Conservation (phyloP, 345 rosid species). For the Anastatica hierochuntica region DNA sequence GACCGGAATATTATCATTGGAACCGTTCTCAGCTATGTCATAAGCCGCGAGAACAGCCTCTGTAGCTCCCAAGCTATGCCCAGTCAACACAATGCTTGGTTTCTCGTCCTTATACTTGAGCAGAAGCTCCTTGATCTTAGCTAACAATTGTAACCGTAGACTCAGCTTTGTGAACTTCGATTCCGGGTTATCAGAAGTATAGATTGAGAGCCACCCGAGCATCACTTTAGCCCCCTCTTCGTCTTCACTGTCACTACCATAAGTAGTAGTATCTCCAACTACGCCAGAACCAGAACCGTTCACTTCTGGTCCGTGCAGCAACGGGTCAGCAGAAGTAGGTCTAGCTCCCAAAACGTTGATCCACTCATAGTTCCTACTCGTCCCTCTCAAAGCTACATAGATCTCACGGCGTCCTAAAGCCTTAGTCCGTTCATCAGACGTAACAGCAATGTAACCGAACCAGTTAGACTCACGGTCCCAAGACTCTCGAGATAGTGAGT, state of each 20-base stretch:
- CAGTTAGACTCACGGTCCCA: slow-evolving; percentile 99
- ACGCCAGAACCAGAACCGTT: background rate
- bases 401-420: slow-evolving; percentile 64
- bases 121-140: slow-evolving; percentile 41
- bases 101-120: slow-evolving; percentile 44
- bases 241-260: slow-evolving; percentile 36
- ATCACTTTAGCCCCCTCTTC: slow-evolving; percentile 56
- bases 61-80: slow-evolving; percentile 86
- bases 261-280: background rate
- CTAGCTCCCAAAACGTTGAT: slow-evolving; percentile 49
- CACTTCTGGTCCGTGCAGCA: slow-evolving; percentile 21
- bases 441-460: slow-evolving; percentile 79
- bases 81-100: slow-evolving; percentile 48
- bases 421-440: slow-evolving; percentile 41
- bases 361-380: slow-evolving; percentile 85
- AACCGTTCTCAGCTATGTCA: slow-evolving; percentile 61
- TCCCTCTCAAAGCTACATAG: slow-evolving; percentile 64
- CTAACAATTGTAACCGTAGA: slow-evolving; percentile 43
- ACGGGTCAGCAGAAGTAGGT: slow-evolving; percentile 36
- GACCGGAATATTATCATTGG: slow-evolving; percentile 47
- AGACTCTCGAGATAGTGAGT: slow-evolving; percentile 53
- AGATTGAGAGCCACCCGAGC: slow-evolving; percentile 77
- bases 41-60: slow-evolving; percentile 54
- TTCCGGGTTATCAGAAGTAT: slow-evolving; percentile 47
- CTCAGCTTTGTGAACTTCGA: slow-evolving; percentile 56